Conservation (phyloP, 1,284 basidiomycete species). For the Mycena citricolor region DNA sequence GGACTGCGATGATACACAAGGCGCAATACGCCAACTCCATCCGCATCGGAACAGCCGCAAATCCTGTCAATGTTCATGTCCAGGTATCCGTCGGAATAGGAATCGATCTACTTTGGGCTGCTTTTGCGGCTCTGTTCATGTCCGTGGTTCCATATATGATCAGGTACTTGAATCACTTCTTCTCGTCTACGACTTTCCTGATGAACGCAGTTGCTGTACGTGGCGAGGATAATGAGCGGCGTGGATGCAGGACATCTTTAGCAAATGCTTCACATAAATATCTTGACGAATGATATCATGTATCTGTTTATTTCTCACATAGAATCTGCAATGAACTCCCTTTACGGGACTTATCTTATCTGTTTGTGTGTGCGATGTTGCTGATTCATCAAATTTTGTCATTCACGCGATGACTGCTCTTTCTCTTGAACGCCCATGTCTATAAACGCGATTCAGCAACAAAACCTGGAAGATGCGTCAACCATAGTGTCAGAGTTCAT, state of each 20-base stretch:
- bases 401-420: no score
- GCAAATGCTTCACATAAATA: conserved; percentile 3
- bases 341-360: conserved; percentile 12
- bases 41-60: conserved; percentile 38
- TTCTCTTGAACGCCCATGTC: conserved; percentile 7
- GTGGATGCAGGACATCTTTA: conserved; percentile 23
- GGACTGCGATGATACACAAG: conserved; percentile 73
- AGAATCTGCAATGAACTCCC: no score
- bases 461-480: conserved; percentile 67
- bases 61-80: conserved; percentile 55
- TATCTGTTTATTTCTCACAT: conserved; percentile 21
- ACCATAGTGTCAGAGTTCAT: conserved; percentile 69
- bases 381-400: no score
- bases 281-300: conserved; percentile 5
- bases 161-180: conserved; percentile 39
- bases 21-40: conserved; percentile 57
- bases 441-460: conserved; percentile 21
- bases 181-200: conserved; percentile 3
- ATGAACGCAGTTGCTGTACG: conserved; percentile 55
- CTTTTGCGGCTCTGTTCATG: conserved; percentile 60
- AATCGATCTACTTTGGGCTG: conserved; percentile 67
- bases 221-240: conserved; percentile 63
- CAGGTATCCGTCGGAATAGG: conserved; percentile 59
- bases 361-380: neutral
- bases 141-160: conserved; percentile 74